Evolutionary conservation across 2,329 filamentous ascomycete genomes (phyloP), one percentile per base, ranked within the genome.

Genomic region (Lecanicillium sp.): DNA sequence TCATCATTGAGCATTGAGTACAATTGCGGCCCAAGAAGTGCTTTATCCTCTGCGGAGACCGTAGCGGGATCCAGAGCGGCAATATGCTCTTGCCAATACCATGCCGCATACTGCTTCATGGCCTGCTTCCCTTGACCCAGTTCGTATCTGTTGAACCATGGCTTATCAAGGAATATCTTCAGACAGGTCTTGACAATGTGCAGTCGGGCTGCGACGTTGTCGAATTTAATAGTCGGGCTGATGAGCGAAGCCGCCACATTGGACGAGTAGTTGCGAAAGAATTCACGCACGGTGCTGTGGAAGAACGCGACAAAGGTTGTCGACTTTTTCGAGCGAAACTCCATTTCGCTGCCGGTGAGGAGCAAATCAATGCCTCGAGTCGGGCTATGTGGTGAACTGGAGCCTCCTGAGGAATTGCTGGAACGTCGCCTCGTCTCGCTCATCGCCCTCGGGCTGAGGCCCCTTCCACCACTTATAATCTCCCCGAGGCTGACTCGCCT

Each of bases 81-180:
- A 11, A 65, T 39, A 44, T 67, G 64, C 27, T 67, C 63, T 36
- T 64, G 64, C 64, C 64, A 66, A 40, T 67, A 67, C 64, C 64
- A 65, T 0, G 63, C 62, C 1, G 64, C 61, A 27, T 66, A 66
- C 32, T 62, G 58, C 40, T 51, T 59, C 15, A 62, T 56, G 0
- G 59, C 50, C 6, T 56, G 46, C 2, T 49, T 51, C 0, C 56
- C 54, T 13, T 45, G 38, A 0, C 52, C 50, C 1, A 62, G 46
- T 1, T 56, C 46, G 4, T 50, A 41, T 8, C 44, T 48, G 4
- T 53, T 44, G 22, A 62, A 61, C 47, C 54, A 56, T 1, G 44
- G 11, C 15, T 44, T 48, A 14, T 64, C 51, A 3, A 54, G 59
- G n/a, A 66, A 64, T n/a, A 66, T 59, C 4, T 50, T 56, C 2